Conservation (phyloP, 2,329 filamentous ascomycete genomes). For the Madurella mycetomatis region DNA sequence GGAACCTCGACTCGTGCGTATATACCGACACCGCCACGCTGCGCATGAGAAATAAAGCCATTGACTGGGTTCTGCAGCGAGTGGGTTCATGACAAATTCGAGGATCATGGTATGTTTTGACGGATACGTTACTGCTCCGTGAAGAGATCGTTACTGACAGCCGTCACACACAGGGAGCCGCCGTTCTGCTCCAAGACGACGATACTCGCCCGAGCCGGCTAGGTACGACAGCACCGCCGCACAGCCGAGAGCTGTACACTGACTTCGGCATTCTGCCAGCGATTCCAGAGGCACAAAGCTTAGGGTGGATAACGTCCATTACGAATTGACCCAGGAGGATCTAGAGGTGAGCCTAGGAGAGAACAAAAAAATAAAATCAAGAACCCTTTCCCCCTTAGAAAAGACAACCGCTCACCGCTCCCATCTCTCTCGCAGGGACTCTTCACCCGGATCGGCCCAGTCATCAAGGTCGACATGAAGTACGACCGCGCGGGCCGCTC, state of each 20-base stretch:
- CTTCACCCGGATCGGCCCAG: slow-evolving; percentile 71
- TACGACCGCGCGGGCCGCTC: slow-evolving; percentile 90
- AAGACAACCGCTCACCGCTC: not conserved
- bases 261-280: slow-evolving; percentile 32
- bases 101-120: slow-evolving; percentile 58
- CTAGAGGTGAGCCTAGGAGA: slow-evolving; percentile 55
- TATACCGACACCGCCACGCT: not conserved
- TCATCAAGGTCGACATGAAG: slow-evolving; percentile 63
- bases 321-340: slow-evolving; percentile 82
- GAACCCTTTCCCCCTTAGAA: too few relatives aligned
- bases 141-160: slow-evolving; percentile 4
- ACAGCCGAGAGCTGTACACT: slow-evolving; percentile 3
- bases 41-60: not conserved
- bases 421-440: slow-evolving; percentile 56
- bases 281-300: slow-evolving; percentile 62
- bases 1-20: slow-evolving; percentile 67
- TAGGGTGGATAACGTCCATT: slow-evolving; percentile 85
- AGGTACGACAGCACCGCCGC: slow-evolving; percentile 17
- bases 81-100: slow-evolving; percentile 91
- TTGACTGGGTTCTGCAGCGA: slow-evolving; percentile 52
- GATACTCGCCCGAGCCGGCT: slow-evolving; percentile 35
- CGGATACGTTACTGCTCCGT: not conserved
- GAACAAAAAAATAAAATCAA: too few relatives aligned
- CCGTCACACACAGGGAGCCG: slow-evolving; percentile 11
- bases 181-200: slow-evolving; percentile 21